Base-by-base conservation (phyloP, 352 stramenopile genomes). In the Pythium rishiriense region DNA sequence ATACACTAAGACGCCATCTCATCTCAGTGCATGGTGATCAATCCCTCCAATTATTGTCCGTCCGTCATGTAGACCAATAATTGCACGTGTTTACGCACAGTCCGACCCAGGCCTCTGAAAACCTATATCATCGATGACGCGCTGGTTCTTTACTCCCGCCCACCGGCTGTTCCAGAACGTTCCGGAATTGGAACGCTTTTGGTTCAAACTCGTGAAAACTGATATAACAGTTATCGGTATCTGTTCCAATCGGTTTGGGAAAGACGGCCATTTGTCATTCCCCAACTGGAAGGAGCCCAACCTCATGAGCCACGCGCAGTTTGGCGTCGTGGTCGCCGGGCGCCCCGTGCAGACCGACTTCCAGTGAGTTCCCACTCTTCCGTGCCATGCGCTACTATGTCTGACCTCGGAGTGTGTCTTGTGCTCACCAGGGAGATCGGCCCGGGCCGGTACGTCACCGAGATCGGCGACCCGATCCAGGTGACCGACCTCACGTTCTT, bases 401-500 rank as follows among this genome's bases (percentile, higher is more conserved):
- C 28, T 43, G 17, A 45, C 11, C 37, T 19, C 2, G 33, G 33
- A 1, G 33, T 4, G 4, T 39, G 17, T 17, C 33, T 37, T 43
- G 3, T 37, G 24, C 19, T 31, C 10, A 42, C 11, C 25, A 79
- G 72, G 54, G 64, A 79, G 51, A 76, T 79, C 49, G 67, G 68
- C 11, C 72, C 72, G 3, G 67, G 62, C 19, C 72, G 67, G 33
- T 79, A 61, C 39, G 45, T 83, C 41, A 66, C 64, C 4, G 72
- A 77, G 47, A 73, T 83, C 51, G 59, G 62, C 33, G 65, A 78
- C 25, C 75, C 75, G 19, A 67, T 57, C 11, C 56, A 74, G 28
- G 66, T 83, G n/a, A 74, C 69, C 25, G 75, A 83, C 53, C 53
- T 83, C 47, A 79, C 72, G 28, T 83, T 83, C 62, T 83, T 83